These are phyloP conservation scores for Penicillium malachiteum DNA, from an alignment of 495 filamentous ascomycete species.

Conservation along the genomic window DNA sequence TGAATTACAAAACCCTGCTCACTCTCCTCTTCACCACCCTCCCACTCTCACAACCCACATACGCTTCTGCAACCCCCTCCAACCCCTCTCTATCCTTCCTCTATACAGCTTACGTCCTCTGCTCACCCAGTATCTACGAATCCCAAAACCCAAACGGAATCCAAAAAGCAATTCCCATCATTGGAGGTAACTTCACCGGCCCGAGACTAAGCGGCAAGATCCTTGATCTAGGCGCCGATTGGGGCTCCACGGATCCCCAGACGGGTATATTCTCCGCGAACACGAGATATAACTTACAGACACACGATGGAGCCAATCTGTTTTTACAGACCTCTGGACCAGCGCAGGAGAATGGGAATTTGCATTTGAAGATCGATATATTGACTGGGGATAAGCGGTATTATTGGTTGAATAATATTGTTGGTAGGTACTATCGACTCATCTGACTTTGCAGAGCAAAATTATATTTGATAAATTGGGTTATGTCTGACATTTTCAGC, in stretches of 20 bases:
- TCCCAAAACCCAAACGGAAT: constrained; percentile 23
- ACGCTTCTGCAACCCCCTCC: constrained; percentile 6
- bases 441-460: no score
- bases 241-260: constrained; percentile 26
- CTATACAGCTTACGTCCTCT: constrained; percentile 30
- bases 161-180: constrained; percentile 28
- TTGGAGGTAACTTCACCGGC: constrained; percentile 34
- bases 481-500: constrained; percentile 14
- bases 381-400: constrained; percentile 29
- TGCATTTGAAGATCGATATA: constrained; percentile 31
- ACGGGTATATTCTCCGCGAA: constrained; percentile 32
- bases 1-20: not conserved
- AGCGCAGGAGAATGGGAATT: constrained; percentile 17
- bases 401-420: constrained; percentile 37
- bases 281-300: constrained; percentile 35
- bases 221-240: constrained; percentile 33
- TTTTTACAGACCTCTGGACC: constrained; percentile 29
- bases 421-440: constrained; percentile 22
- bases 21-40: not conserved
- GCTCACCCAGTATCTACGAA: constrained; percentile 20
- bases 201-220: constrained; percentile 29
- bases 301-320: constrained; percentile 30
- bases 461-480: no score
- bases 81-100: constrained; percentile 27
- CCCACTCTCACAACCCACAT: not conserved